Evolutionary conservation across 371 early-diverging fungal genomes (phyloP).

Genomic region (Rhizopus arrhizus): DNA sequence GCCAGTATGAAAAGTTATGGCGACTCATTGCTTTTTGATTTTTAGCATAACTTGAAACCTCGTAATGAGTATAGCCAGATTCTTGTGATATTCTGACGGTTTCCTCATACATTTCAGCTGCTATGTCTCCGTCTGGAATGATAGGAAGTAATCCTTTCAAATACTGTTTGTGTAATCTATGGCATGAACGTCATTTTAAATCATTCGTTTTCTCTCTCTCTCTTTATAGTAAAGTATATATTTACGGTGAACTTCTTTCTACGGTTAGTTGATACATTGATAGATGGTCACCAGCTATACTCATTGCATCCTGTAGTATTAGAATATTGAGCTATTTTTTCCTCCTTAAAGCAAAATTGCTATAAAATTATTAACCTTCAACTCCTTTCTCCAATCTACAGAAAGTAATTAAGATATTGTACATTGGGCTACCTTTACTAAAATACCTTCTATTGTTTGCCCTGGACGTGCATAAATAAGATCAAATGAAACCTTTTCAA

Average conservation of each 20-base stretch:
- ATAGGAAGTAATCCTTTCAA: conserved; percentile 35
- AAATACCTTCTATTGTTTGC: conserved; percentile 56
- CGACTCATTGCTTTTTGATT: conserved; percentile 50
- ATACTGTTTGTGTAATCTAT: conserved; percentile 60
- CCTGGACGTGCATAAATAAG: conserved; percentile 84
- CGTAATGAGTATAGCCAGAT: conserved; percentile 77
- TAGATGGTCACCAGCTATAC: conserved; percentile 66
- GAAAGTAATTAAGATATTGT: background rate
- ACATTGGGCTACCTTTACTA: background rate
- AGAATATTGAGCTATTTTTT: too few relatives aligned
- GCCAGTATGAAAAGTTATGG: conserved; percentile 88
- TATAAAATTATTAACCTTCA: conserved; percentile 38
- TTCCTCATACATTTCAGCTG: conserved; percentile 78
- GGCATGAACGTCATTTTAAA: too few relatives aligned
- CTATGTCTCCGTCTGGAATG: conserved; percentile 56
- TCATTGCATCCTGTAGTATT: conserved; percentile 42
- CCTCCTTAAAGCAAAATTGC: background rate
- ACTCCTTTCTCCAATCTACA: conserved; percentile 66
- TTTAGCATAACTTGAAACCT: conserved; percentile 80
- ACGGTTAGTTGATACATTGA: conserved; percentile 85
- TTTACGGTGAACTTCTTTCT: conserved; percentile 81
- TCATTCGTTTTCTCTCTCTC: too few relatives aligned
- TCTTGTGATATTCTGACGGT: conserved; percentile 50
- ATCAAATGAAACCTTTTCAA: conserved; percentile 74
- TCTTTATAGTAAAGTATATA: background rate